Base-by-base conservation (phyloP, 768 basidiomycete genomes). In the Exidia glandulosa region DNA sequence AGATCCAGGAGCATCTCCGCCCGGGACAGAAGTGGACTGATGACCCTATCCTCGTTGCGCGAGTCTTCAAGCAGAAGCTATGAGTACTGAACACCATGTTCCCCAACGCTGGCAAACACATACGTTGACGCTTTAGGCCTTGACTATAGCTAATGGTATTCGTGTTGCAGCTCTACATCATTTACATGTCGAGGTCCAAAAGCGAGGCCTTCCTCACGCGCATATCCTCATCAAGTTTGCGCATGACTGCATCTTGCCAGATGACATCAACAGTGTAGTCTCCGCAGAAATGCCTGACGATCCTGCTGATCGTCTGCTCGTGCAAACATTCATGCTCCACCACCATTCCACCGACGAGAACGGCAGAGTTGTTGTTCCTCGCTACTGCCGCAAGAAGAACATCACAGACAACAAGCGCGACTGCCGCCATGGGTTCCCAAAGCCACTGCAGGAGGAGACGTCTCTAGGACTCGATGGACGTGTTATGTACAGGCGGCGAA, bases 121-220 rank as follows among this genome's bases (percentile, higher is more conserved):
- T 45, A 19, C 41, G 41, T 45, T n/a, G n/a, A 19, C 5, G 6
- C 6, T 23, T 13, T 13, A 5, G 9, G 16, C 16, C 16, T 23
- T 5, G 41, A 45, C 16, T 23, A 23, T 19, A 6, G 41, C 19
- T 36, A 36, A 6, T 19, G 16, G 16, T 45, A n/a, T 45, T 12
- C 16, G 23, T 13, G 0, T n/a, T n/a, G 0, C 59, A 64, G 0
- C 7, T 68, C 0, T 76, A 76, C 56, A 41, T 58, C 14, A 70
- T 79, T 5, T 66, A 74, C 29, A 64, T 10, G 63, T 77, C 29
- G 74, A 79, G 62, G 78, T 77, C 59, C 75, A 77, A 54, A 77
- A 77, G 57, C 67, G 71, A 0, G 75, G 77, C 0, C 62, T 77
- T 0, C 76, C 76, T 0, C 76, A 79, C 63, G 69, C 70, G 0